Conservation (phyloP, 441 rosid genomes). For the Erodium texanum region DNA sequence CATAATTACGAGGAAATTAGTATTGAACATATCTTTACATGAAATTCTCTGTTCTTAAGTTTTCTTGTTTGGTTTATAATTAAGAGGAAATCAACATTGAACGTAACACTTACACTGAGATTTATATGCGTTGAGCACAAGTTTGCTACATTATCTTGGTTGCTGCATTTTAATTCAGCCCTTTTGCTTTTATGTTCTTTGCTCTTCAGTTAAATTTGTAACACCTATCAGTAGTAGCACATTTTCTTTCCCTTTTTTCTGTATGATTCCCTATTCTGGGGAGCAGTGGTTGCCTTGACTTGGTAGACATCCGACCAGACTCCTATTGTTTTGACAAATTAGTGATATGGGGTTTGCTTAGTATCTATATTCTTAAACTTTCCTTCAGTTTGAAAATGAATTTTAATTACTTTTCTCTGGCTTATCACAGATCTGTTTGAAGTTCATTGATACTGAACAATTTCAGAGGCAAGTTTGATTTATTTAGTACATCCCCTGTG, state of each 20-base stretch:
- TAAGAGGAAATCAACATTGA: not conserved
- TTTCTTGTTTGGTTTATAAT: not conserved
- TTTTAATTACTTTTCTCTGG: not conserved
- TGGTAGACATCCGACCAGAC: not conserved
- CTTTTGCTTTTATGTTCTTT: not conserved
- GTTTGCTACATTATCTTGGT: not conserved
- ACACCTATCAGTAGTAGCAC: not conserved
- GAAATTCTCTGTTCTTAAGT: not conserved
- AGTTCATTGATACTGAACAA: conserved; percentile 83
- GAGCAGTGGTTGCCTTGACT: conserved; percentile 1
- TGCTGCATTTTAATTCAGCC: not conserved
- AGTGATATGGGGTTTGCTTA: not conserved
- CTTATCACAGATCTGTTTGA: conserved; percentile 32
- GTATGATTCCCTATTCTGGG: not conserved
- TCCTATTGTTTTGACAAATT: not conserved
- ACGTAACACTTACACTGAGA: not conserved
- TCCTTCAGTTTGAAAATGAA: not conserved
- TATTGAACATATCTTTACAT: not conserved
- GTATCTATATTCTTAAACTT: not conserved
- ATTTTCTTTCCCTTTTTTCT: not conserved
- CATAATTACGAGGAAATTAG: not conserved
- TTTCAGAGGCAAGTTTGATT: conserved; percentile 63
- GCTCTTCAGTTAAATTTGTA: not conserved
- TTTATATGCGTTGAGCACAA: not conserved
- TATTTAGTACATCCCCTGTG: not conserved